These are phyloP conservation scores for Cryptosporidium sp. DNA, from an alignment of 169 alveolate species.

Conservation along the genomic window DNA sequence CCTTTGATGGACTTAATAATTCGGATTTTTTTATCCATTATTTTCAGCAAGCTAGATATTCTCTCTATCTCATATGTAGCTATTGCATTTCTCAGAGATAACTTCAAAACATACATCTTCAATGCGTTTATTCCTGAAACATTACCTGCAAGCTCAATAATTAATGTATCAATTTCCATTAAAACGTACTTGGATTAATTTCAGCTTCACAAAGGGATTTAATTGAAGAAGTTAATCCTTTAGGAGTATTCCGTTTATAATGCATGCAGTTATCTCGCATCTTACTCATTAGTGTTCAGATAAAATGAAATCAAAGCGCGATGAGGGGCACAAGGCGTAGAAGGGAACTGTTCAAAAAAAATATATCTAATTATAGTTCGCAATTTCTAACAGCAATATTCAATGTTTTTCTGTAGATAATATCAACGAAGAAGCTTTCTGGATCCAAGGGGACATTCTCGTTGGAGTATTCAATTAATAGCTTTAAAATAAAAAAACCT, in stretches of 20 bases:
- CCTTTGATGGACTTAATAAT: constrained; percentile 39
- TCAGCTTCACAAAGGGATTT: constrained; percentile 26
- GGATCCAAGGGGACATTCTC: neutral
- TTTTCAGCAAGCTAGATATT: constrained; percentile 2
- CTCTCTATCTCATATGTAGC: constrained; percentile 16
- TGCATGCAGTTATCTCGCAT: constrained; percentile 3
- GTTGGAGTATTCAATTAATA: neutral
- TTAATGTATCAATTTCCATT: neutral
- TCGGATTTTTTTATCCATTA: constrained; percentile 36
- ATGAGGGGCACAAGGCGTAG: neutral
- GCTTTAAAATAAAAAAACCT: constrained; percentile 7
- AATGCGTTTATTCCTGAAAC: neutral
- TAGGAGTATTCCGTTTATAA: neutral
- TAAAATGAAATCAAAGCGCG: neutral
- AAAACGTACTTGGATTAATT: constrained; percentile 3
- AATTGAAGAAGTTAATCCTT: neutral
- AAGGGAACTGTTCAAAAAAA: neutral
- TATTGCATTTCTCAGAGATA: constrained; percentile 48
- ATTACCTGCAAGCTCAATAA: neutral
- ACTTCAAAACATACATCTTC: constrained; percentile 20
- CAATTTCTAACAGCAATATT: neutral
- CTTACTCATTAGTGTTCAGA: neutral
- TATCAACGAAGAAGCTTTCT: neutral
- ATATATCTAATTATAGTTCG: neutral
- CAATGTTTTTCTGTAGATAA: neutral